Conservation (phyloP, 108 stramenopile species). For the Phaeodactylum tricornutum region DNA sequence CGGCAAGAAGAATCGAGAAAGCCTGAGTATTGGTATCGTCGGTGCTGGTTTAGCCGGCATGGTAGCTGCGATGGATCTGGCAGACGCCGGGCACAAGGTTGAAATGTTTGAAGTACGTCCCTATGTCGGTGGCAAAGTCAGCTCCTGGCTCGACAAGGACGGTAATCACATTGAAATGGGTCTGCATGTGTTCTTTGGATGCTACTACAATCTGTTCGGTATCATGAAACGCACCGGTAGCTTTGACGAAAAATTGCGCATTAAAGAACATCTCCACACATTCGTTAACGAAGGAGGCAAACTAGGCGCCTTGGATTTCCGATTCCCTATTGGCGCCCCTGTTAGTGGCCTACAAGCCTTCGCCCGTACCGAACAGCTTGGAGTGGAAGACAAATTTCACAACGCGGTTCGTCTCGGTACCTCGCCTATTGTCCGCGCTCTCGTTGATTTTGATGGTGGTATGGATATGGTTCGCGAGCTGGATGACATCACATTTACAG, state of each 20-base stretch:
- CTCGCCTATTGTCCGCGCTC: slow-evolving; percentile 89
- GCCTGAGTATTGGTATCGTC: slow-evolving; percentile 86
- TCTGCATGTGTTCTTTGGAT: slow-evolving; percentile 95
- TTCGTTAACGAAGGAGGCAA: slow-evolving; percentile 91
- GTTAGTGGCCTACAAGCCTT: slow-evolving; percentile 88
- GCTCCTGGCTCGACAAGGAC: slow-evolving; percentile 91
- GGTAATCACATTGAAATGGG: slow-evolving; percentile 99
- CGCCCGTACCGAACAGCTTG: slow-evolving; percentile 83
- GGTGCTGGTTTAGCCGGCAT: slow-evolving; percentile 91
- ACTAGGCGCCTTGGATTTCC: slow-evolving; percentile 83
- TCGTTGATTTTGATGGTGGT: slow-evolving; percentile 92
- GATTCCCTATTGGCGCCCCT: slow-evolving; percentile 93
- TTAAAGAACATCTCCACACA: slow-evolving; percentile 91
- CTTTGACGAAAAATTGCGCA: slow-evolving; percentile 79
- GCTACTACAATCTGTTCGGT: slow-evolving; percentile 97
- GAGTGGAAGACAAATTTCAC: slow-evolving; percentile 79
- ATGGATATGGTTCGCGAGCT: slow-evolving; percentile 94
- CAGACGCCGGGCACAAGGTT: slow-evolving; percentile 91
- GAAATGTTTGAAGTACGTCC: slow-evolving; percentile 91
- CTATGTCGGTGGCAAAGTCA: slow-evolving; percentile 90
- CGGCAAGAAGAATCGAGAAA: slow-evolving; percentile 58
- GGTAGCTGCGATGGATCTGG: slow-evolving; percentile 93
- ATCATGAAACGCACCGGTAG: slow-evolving; percentile 93
- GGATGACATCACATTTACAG: slow-evolving; percentile 94
- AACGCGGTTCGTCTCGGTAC: slow-evolving; percentile 87